Conservation (phyloP, 2,329 filamentous ascomycete genomes). For the Aspergillus sp. region DNA sequence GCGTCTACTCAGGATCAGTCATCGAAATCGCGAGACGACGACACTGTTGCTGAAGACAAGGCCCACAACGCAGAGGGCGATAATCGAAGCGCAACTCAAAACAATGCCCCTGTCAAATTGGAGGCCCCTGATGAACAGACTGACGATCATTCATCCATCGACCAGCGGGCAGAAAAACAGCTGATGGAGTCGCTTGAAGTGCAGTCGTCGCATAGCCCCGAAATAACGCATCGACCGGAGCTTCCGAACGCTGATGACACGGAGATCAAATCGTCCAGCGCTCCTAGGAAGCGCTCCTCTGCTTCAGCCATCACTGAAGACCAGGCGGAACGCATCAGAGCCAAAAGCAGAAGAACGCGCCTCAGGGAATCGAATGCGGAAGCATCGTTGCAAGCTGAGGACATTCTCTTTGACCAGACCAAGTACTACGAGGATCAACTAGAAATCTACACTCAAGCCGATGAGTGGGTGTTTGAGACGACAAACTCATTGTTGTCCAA, state of each 20-base stretch:
- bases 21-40: conserved; percentile 9
- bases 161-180: conserved; percentile 38
- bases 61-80: conserved; percentile 16
- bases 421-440: conserved; percentile 58
- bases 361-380: conserved; percentile 59
- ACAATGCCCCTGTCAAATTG: conserved; percentile 10
- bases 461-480: conserved; percentile 58
- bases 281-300: conserved; percentile 59
- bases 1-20: conserved; percentile 14
- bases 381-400: conserved; percentile 44
- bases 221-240: conserved; percentile 22
- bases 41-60: conserved; percentile 10
- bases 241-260: conserved; percentile 25
- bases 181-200: conserved; percentile 37
- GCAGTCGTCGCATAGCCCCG: conserved; percentile 25
- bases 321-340: conserved; percentile 54
- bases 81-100: conserved; percentile 9
- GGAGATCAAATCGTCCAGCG: conserved; percentile 36
- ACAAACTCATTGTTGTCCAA: conserved; percentile 53
- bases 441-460: conserved; percentile 53
- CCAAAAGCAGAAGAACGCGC: conserved; percentile 61
- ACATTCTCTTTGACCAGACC: conserved; percentile 51
- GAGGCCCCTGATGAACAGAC: conserved; percentile 21
- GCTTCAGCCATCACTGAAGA: conserved; percentile 61
- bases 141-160: conserved; percentile 35